Evolutionary conservation across 306 rosid genomes (phyloP).

Genomic region (Medicago ruthenica): DNA sequence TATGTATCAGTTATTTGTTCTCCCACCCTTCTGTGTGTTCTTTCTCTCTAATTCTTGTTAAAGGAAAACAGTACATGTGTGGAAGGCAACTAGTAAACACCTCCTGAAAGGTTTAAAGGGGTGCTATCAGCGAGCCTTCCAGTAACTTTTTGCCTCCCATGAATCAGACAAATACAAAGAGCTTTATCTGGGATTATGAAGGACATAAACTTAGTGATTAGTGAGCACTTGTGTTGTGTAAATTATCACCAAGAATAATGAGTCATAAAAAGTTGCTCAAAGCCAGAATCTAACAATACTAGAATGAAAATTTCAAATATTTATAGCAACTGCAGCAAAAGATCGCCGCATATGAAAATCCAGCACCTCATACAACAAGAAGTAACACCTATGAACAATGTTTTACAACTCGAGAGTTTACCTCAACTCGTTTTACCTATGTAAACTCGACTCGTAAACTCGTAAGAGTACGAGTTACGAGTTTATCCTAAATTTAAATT

Average conservation of each 20-base stretch:
- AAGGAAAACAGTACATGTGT: constrained; percentile 31
- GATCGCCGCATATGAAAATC: constrained; percentile 19
- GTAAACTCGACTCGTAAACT: too few relatives aligned
- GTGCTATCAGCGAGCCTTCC: constrained; percentile 46
- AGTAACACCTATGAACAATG: not conserved
- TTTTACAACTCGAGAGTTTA: too few relatives aligned
- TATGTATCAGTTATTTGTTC: constrained; percentile 7
- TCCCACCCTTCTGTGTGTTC: not conserved
- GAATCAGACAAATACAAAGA: constrained; percentile 54
- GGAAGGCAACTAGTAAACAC: constrained; percentile 55
- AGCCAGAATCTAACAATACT: not conserved
- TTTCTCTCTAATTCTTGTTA: constrained; percentile 15
- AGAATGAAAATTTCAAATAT: not conserved
- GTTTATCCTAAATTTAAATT: too few relatives aligned
- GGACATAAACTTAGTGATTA: constrained; percentile 40
- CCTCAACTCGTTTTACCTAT: too few relatives aligned
- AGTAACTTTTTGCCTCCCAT: constrained; percentile 49
- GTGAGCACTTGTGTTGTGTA: not conserved
- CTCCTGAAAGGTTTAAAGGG: constrained; percentile 40
- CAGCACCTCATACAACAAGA: not conserved
- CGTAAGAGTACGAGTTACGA: too few relatives aligned
- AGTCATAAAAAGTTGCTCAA: constrained; percentile 17
- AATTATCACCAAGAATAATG: constrained; percentile 18
- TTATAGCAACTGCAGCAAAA: constrained; percentile 25
- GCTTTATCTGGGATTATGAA: constrained; percentile 58